phyloP scores from a whole-genome alignment of 805 yeast genomes.

The Hanseniaspora guilliermondii region DNA sequence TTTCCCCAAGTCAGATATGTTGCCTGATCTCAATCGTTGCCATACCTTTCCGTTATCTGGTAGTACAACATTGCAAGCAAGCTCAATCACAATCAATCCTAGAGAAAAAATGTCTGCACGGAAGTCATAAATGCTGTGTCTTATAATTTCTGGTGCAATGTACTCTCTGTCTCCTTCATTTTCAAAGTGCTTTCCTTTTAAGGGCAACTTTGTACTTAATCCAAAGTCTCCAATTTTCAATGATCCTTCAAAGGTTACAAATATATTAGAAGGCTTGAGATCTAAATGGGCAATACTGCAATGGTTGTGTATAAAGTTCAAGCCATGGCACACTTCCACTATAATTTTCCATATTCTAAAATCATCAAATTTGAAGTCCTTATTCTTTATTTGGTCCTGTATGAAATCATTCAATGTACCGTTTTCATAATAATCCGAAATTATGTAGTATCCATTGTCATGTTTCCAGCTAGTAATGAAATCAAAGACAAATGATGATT shows the following conservation, averaged over 20 bases:
- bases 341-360: slow-evolving; percentile 97
- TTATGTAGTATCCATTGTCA: slow-evolving; percentile 64
- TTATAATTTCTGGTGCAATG: slow-evolving; percentile 91
- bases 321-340: slow-evolving; percentile 68
- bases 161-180: slow-evolving; percentile 96
- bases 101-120: slow-evolving; percentile 93
- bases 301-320: slow-evolving; percentile 63
- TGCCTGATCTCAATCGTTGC: slow-evolving; percentile 93
- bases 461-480: slow-evolving; percentile 42
- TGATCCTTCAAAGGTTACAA: slow-evolving; percentile 87
- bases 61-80: slow-evolving; percentile 85
- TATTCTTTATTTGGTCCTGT: slow-evolving; percentile 62
- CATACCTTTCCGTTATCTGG: slow-evolving; percentile 96
- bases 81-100: slow-evolving; percentile 85
- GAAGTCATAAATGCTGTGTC: slow-evolving; percentile 68
- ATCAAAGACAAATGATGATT: slow-evolving; percentile 64
- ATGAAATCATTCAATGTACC: slow-evolving; percentile 78
- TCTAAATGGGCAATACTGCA: slow-evolving; percentile 74
- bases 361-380: slow-evolving; percentile 55
- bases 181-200: slow-evolving; percentile 50
- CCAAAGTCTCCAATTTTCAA: slow-evolving; percentile 96
- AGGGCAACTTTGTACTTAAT: slow-evolving; percentile 73
- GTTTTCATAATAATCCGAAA: slow-evolving; percentile 92
- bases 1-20: slow-evolving; percentile 85
- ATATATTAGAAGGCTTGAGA: slow-evolving; percentile 87